Evolutionary conservation across 129 eudicot species (phyloP), one percentile per base, ranked within the genome.

Genomic region (Heracleum sosnowskyi): DNA sequence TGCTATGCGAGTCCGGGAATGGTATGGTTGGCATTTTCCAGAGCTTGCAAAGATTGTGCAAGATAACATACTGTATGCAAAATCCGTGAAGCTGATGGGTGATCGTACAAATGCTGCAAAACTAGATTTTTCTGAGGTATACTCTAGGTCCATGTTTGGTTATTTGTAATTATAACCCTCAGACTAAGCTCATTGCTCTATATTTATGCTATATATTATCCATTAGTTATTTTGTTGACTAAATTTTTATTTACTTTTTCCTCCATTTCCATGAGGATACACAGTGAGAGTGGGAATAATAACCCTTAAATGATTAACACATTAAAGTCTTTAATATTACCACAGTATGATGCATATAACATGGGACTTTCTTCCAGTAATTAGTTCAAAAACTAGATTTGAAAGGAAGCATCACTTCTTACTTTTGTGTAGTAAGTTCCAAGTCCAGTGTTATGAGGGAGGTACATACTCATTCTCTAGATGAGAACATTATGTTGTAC

Each of bases 1-100:
- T 81, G 97, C 99, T 41, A 95, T 95, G 99, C 89, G 99, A 80
- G 99, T 95, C 33, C 86, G 99, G 44, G 99, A 95, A 87, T 95
- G 99, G 99, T 95, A 95, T 80, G 99, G 99, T 75, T 95, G 99
- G 99, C 99, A 95, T 87, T 95, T 95, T 78, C 98, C 98, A 0
- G 96, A 92, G 87, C 97, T 92, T 80, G 96, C 96, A 69, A 95
- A 95, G 85, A 90, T 91, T 44, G 87, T 94, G 18, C 88, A 83
- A 78, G 98, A 94, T 77, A 94, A 94, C 76, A 94, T 94, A 35
- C 86, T 83, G 33, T 94, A 94, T 80, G 96, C 98, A 33, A 94
- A 91, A 79, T 46, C 92, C 0, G 98, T 95, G 22, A 90, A 88
- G 82, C 86, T 91, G 83, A 95, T 95, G 98, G 98, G 97, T 45